Base-by-base conservation (phyloP, 805 yeast species). In the Lipomyces yamadae region DNA sequence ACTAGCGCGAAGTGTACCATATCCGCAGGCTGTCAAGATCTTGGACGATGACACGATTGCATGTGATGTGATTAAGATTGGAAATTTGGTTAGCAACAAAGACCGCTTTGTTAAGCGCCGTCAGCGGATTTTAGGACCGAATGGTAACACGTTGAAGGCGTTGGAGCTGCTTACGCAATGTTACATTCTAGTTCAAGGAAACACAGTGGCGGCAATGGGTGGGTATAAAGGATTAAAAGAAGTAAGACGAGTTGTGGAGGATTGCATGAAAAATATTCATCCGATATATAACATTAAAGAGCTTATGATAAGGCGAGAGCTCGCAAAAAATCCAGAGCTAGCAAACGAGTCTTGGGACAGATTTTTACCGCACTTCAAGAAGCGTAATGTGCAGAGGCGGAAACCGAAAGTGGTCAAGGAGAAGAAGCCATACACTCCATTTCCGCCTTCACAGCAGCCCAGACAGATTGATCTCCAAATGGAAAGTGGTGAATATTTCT, bases 231-330 rank as follows among this genome's bases (percentile, higher is more conserved):
- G 98, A 5, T 82, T 95, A 70, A 95, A 95, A 77, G 96, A 90
- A 71, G 86, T 92, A 6, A 86, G 98, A 79, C 85, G 98, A 76
- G 92, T 95, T 42, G 97, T 95, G 53, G 98, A 94, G 77, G 99
- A 95, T 77, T 95, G 98, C 79, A 95, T 95, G 99, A 87, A 84
- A 76, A 95, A 95, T 74, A 84, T 95, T 13, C 99, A 95, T 77
- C 99, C 99, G n/a, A 94, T 95, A 68, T 95, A 95, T 79, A 94
- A 95, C 78, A 94, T 95, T 76, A 95, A 95, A 58, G 99, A 95
- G 78, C 83, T 95, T 69, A 95, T 95, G 99, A 94, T 95, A 77
- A 94, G 93, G 80, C 89, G 95, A 78, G 99, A 95, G 79, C 83
- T 95, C 70, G 91, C 96, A 39, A 91, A 92, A 81, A 92, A 91